phyloP scores from a whole-genome alignment of 2,329 filamentous ascomycete species.

The Pyrenophora graminea region DNA sequence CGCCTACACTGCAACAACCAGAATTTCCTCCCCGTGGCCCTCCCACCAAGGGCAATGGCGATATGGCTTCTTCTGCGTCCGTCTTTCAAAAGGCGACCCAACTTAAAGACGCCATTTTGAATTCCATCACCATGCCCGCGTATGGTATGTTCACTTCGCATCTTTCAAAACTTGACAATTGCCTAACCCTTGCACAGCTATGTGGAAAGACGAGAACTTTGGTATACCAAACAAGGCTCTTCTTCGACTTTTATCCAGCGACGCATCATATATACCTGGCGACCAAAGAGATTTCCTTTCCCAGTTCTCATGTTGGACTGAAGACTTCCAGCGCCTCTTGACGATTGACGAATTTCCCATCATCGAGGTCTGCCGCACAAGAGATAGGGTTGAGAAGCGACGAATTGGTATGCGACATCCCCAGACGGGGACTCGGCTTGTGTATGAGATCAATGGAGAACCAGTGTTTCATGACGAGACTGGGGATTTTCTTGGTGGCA shows the following conservation, averaged over 20 bases:
- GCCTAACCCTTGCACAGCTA: constrained; percentile 49
- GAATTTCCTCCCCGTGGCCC: constrained; percentile 71
- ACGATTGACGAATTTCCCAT: constrained; percentile 68
- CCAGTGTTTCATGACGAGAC: constrained; percentile 68
- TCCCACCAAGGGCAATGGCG: constrained; percentile 55
- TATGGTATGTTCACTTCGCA: constrained; percentile 52
- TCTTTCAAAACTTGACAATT: background rate
- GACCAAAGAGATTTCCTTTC: constrained; percentile 58
- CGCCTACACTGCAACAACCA: constrained; percentile 61
- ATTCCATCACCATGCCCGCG: constrained; percentile 74
- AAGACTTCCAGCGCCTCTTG: constrained; percentile 66
- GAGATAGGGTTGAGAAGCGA: constrained; percentile 61
- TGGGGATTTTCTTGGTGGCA: constrained; percentile 73
- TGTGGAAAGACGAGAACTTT: constrained; percentile 80
- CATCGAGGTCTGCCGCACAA: constrained; percentile 64
- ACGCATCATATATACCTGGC: constrained; percentile 41
- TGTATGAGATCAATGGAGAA: constrained; percentile 71
- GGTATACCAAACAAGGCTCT: constrained; percentile 73
- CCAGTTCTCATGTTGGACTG: constrained; percentile 66
- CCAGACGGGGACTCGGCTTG: constrained; percentile 56
- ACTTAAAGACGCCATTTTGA: constrained; percentile 77
- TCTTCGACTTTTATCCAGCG: constrained; percentile 48
- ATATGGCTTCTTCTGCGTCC: constrained; percentile 63
- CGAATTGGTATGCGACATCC: constrained; percentile 66
- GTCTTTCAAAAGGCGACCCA: constrained; percentile 72